Evolutionary conservation across 441 rosid species (phyloP), one percentile per base, ranked within the genome.

Genomic region (Aleurites moluccanus): DNA sequence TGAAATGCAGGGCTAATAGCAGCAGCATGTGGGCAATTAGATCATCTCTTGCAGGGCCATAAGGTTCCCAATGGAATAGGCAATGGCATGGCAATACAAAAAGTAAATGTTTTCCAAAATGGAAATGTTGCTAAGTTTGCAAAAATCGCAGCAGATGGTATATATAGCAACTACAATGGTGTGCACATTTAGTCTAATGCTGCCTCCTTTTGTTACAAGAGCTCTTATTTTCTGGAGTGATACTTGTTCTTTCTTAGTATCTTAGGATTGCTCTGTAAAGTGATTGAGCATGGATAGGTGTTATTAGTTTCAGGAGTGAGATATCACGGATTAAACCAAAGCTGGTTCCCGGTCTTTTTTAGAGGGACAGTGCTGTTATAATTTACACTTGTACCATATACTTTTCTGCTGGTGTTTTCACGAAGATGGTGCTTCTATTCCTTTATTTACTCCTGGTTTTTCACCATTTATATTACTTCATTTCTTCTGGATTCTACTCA

Each of bases 21-120:
- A 65, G 98, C 99, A 77, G 87, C 99, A 28, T 85, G 91, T 59
- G 96, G 91, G 69, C 90, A 90, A 50, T 73, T 89, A 74, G 96
- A 95, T 38, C 47, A 81, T 47, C 75, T 85, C 56, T 20, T 87
- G 69, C 82, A 80, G 61, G 56, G 60, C 69, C 77, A 64, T 67
- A 86, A 77, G 72, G 75, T 67, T 60, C 52, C 77, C 20, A 80
- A 77, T 38, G 83, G 85, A 77, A 77, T 45, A 1, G 70, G 78
- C 52, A 89, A 83, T 40, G 81, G 83, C 47, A 70, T 64, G 1
- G 55, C 82, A 42, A 73, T 47, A 63, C 76, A 73, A 11, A 75
- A 55, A 38, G 74, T 80, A 74, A 87, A 78, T 47, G 77, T 81
- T 13, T 84, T 70, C 73, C 86, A 64, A 77, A 89, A 86, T 70